Conservation (phyloP, 2,329 filamentous ascomycete genomes). For the Tolypocladium guangdongense region DNA sequence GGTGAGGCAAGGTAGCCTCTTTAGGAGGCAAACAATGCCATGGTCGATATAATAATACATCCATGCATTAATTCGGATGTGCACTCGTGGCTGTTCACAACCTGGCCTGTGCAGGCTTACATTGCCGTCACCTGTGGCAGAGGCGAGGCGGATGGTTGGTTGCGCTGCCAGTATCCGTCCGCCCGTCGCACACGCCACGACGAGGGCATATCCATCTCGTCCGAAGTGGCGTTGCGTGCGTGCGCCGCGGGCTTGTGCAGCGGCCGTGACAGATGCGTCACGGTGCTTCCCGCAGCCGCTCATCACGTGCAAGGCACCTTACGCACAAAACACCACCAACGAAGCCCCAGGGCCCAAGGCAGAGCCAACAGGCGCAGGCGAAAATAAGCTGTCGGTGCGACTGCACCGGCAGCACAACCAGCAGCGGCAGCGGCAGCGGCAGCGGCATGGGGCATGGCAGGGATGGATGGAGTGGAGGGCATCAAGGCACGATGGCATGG, state of each 20-base stretch:
- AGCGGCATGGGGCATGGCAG: not conserved
- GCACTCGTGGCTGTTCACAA: not conserved
- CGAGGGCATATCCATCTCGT: not conserved
- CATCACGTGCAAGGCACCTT: not conserved
- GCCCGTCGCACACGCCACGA: not conserved
- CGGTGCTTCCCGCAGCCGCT: not conserved
- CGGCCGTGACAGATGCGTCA: not conserved
- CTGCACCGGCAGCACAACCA: not conserved
- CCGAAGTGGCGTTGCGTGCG: not conserved
- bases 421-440: not conserved
- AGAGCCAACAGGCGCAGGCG: not conserved
- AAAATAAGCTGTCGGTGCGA: slow-evolving; percentile 1
- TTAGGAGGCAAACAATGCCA: too few relatives aligned
- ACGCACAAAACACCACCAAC: not conserved
- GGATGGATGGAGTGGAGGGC: not conserved
- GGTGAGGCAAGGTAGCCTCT: too few relatives aligned
- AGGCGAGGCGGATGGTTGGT: not conserved
- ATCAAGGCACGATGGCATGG: not conserved
- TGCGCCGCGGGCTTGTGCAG: not conserved
- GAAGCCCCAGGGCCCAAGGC: not conserved
- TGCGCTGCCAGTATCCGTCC: not conserved
- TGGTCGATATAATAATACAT: too few relatives aligned
- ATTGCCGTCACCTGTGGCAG: not conserved
- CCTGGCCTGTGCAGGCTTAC: not conserved
- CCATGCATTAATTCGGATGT: not conserved